phyloP scores from a whole-genome alignment of 2,329 filamentous ascomycete species.

The Claviceps sp. region DNA sequence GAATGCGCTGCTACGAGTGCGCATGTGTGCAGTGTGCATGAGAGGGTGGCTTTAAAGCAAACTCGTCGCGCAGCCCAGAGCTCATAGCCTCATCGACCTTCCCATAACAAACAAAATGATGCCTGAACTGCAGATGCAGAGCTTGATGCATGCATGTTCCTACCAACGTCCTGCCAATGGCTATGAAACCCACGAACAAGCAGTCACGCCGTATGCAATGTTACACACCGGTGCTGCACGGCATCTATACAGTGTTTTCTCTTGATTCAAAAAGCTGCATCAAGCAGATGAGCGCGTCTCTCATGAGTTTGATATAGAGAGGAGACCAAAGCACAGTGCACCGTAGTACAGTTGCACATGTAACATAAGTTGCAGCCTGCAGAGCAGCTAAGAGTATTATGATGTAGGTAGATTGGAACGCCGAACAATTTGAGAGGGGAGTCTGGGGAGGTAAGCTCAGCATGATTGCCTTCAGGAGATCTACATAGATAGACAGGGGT shows the following conservation, averaged over 20 bases:
- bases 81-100: too few species aligned
- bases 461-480: too few species aligned
- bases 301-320: background rate
- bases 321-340: background rate
- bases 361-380: background rate
- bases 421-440: too few species aligned
- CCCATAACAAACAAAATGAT: too few species aligned
- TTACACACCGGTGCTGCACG: conserved; percentile 6
- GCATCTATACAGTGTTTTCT: background rate
- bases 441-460: too few species aligned
- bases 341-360: background rate
- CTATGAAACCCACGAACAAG: background rate
- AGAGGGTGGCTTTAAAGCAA: too few species aligned
- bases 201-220: background rate
- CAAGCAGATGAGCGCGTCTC: background rate
- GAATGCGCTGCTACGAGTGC: too few species aligned
- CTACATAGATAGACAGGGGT: too few species aligned
- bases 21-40: too few species aligned
- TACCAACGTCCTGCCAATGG: too few species aligned
- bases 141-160: background rate
- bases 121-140: background rate
- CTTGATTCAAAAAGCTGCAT: background rate
- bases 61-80: too few species aligned
- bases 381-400: background rate
- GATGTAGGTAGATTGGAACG: background rate